Evolutionary conservation across 169 alveolate species (phyloP).

Genomic region (Haemoproteus tartakovskyi): DNA sequence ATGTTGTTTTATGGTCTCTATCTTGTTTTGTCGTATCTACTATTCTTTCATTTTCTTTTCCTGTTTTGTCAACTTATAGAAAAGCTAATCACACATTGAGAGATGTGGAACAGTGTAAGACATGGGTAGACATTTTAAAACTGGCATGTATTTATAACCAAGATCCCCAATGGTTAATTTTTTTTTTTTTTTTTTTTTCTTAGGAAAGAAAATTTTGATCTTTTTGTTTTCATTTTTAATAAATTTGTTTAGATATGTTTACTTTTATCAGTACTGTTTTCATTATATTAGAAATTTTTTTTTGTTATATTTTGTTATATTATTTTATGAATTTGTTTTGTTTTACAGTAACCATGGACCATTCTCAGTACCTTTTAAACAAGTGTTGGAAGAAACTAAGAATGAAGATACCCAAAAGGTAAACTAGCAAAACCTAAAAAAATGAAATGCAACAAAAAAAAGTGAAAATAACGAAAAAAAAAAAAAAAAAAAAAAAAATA

Average conservation of each 20-base stretch:
- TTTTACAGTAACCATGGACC: constrained; percentile 31
- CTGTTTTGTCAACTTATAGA: neutral
- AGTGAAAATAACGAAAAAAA: constrained; percentile 1
- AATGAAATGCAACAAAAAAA: neutral
- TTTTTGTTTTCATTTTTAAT: no score
- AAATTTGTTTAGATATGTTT: no score
- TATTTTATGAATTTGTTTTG: no score
- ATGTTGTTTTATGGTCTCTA: no score
- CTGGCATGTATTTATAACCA: constrained; percentile 57
- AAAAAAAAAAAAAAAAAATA: constrained; percentile 2
- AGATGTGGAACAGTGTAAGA: constrained; percentile 41
- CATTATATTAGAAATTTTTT: no score
- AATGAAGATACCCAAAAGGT: no score
- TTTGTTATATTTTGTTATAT: no score
- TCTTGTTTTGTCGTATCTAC: no score
- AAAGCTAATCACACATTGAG: constrained; percentile 28
- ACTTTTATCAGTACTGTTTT: no score
- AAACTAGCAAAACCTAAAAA: no score
- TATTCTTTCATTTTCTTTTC: neutral
- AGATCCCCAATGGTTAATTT: constrained; percentile 62
- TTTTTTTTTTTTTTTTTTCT: no score
- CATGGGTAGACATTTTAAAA: constrained; percentile 55
- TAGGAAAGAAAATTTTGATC: no score
- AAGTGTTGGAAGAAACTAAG: constrained; percentile 17
- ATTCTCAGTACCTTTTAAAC: constrained; percentile 51